Percentiles rank a stretch among this genome's conserved stretches.
Conservation (phyloP, 1,284 basidiomycete species). For the Neonothopanus nambi region DNA sequence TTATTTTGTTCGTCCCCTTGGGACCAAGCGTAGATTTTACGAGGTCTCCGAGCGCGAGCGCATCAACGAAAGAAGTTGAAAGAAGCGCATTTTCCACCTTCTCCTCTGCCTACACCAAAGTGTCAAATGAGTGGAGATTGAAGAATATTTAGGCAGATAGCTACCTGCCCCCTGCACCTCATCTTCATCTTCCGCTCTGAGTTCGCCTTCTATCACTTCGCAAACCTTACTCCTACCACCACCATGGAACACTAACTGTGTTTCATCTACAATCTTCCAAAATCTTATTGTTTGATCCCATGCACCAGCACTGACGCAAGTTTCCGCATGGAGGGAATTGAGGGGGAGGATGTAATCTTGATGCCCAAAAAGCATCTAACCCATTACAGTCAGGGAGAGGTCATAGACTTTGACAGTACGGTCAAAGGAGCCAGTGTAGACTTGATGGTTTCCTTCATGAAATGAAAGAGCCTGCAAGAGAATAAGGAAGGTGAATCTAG, state of each 20-base stretch:
- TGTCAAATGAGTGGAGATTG: conserved; percentile 13
- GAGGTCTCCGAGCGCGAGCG: conserved; percentile 94
- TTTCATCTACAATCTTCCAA: conserved; percentile 98
- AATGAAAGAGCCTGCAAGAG: conserved; percentile 72
- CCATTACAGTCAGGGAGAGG: conserved; percentile 74
- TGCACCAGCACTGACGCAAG: conserved; percentile 85
- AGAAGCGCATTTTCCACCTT: conserved; percentile 99
- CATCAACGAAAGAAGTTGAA: conserved; percentile 97
- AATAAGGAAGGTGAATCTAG: not conserved
- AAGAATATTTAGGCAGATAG: not conserved
- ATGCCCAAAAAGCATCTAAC: conserved; percentile 96
- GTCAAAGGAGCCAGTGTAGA: conserved; percentile 90
- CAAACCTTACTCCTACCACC: conserved; percentile 81
- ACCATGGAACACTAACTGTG: conserved; percentile 93
- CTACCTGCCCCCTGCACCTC: conserved; percentile 40
- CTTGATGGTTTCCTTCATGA: conserved; percentile 80
- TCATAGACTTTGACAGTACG: conserved; percentile 93
- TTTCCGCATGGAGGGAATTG: conserved; percentile 81
- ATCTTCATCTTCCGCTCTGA: conserved; percentile 48
- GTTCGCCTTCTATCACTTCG: conserved; percentile 81
- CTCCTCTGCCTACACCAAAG: conserved; percentile 80
- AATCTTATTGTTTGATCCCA: conserved; percentile 90
- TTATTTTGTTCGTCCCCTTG: conserved; percentile 99
- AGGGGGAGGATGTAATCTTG: conserved; percentile 86
- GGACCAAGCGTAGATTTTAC: conserved; percentile 98